Conservation (phyloP, 805 yeast genomes). For the Maudiozyma barnettii region DNA sequence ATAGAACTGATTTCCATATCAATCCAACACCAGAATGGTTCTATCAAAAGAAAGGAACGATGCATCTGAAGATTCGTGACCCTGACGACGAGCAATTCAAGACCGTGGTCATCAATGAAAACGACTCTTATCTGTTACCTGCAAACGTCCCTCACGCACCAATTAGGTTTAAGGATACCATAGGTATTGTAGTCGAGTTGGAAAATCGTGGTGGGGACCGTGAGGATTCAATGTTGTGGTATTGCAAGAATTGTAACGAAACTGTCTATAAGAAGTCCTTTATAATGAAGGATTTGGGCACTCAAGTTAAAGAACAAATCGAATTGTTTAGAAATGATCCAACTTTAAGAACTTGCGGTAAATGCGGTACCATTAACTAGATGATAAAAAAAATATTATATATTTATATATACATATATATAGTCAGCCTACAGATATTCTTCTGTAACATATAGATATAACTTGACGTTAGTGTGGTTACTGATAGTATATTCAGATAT, state of each 20-base stretch:
- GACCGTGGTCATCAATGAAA: conserved; percentile 70
- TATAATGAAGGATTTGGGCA: conserved; percentile 73
- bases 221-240: conserved; percentile 78
- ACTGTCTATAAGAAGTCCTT: conserved; percentile 62
- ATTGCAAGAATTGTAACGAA: conserved; percentile 60
- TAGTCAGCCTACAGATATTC: background rate
- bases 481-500: too few species aligned
- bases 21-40: conserved; percentile 95
- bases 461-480: too few species aligned
- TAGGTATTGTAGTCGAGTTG: conserved; percentile 76
- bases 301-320: conserved; percentile 82
- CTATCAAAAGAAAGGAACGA: conserved; percentile 75
- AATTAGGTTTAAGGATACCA: conserved; percentile 72
- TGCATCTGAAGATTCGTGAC: conserved; percentile 78
- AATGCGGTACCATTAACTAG: conserved; percentile 65
- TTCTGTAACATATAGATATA: too few species aligned
- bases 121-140: conserved; percentile 82
- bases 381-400: background rate
- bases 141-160: conserved; percentile 85
- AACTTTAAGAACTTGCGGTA: conserved; percentile 57
- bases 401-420: background rate
- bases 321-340: conserved; percentile 54
- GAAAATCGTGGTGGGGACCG: conserved; percentile 75
- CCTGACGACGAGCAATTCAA: conserved; percentile 51
- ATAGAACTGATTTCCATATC: conserved; percentile 84